Conservation (phyloP, 192 early-diverging fungal genomes). For the Phycomyces nitens region DNA sequence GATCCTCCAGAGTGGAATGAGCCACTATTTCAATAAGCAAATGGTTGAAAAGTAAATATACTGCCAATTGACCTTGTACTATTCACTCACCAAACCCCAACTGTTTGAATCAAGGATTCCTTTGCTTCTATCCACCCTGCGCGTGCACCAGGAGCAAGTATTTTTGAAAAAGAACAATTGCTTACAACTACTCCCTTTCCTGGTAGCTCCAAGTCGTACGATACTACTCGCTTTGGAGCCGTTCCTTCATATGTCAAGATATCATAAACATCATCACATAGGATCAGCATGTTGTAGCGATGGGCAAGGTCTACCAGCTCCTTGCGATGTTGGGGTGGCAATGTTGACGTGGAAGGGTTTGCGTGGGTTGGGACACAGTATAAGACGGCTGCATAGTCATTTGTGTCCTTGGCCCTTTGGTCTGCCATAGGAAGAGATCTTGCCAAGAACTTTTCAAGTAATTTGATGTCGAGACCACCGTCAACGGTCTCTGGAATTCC, state of each 20-base stretch:
- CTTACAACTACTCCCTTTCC: constrained; percentile 12
- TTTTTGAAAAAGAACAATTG: constrained; percentile 35
- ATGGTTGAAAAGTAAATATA: neutral
- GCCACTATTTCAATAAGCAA: constrained; percentile 18
- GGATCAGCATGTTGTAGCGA: constrained; percentile 24
- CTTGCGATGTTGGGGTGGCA: constrained; percentile 8
- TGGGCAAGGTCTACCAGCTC: constrained; percentile 23
- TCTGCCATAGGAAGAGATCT: neutral
- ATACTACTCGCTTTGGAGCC: constrained; percentile 7
- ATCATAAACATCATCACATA: constrained; percentile 40
- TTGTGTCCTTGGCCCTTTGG: neutral
- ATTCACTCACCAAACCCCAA: constrained; percentile 24
- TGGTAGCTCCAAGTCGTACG: constrained; percentile 18
- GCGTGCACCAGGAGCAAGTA: constrained; percentile 28
- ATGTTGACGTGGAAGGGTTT: constrained; percentile 29
- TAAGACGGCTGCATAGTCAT: constrained; percentile 18
- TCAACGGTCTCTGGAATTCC: constrained; percentile 18
- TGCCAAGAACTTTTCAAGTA: neutral
- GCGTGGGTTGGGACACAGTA: constrained; percentile 36
- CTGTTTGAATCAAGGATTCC: constrained; percentile 1
- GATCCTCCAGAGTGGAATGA: constrained; percentile 31
- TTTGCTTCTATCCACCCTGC: constrained; percentile 30
- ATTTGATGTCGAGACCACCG: constrained; percentile 21
- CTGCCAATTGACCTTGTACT: too few relatives aligned
- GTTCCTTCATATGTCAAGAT: constrained; percentile 23